phyloP scores from a whole-genome alignment of 228 moss, liverwort and hornwort genomes.

The Sphagnum magellanicum region DNA sequence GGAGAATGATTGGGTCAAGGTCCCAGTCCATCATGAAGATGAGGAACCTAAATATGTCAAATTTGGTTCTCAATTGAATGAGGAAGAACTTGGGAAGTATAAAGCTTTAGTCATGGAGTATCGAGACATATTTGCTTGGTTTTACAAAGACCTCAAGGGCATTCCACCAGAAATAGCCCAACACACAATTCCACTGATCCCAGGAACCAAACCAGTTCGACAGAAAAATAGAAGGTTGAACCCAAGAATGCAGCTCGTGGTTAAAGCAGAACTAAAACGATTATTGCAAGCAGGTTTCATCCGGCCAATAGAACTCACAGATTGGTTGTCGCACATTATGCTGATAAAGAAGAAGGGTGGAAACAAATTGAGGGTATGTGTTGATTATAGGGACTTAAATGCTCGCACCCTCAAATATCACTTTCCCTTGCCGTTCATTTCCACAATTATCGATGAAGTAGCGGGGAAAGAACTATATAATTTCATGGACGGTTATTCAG shows the following conservation, averaged over 20 bases:
- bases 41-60: too few species aligned
- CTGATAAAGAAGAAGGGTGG: not conserved
- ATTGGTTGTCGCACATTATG: slow-evolving; percentile 1
- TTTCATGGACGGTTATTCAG: slow-evolving; percentile 7
- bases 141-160: slow-evolving; percentile 3
- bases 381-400: not conserved
- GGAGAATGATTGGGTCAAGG: too few species aligned
- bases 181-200: slow-evolving; percentile 1
- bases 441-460: slow-evolving; percentile 3
- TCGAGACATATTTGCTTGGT: not conserved
- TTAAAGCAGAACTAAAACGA: slow-evolving; percentile 5
- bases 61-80: too few species aligned
- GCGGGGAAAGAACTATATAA: not conserved
- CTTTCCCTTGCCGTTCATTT: slow-evolving; percentile 3
- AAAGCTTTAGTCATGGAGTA: too few species aligned
- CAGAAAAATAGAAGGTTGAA: too few species aligned
- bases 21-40: too few species aligned
- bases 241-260: not conserved
- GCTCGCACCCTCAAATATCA: not conserved
- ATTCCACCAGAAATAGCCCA: not conserved
- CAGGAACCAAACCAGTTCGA: not conserved
- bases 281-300: slow-evolving; percentile 7
- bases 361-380: not conserved
- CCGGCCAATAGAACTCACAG: not conserved
- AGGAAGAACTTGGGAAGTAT: too few species aligned